Evolutionary conservation across 1,284 basidiomycete species (phyloP), one percentile per base, ranked within the genome.

Genomic region (Vanrija humicola): DNA sequence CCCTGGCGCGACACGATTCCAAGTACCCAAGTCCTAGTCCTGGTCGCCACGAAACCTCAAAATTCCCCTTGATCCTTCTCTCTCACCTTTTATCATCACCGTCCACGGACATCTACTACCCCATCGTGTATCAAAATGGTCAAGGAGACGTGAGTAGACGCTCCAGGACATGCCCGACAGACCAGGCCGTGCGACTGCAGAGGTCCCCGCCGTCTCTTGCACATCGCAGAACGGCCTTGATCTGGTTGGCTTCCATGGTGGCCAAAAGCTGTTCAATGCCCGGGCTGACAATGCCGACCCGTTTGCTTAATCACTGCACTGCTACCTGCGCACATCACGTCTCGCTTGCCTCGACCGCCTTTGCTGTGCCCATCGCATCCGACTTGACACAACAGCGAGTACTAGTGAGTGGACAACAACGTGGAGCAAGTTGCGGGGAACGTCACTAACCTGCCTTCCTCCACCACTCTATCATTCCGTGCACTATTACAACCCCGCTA

Each of bases 381-480:
- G n/a, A 50, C 38, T 46, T 38, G n/a, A 6, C 16, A 67, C 15
- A 43, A 42, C 62, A 90, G 89, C 71, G 89, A 91, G 85, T 90
- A 84, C 79, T 93, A 93, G 68, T 70, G 61, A 65, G 69, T 66
- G 34, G 12, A 12, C 34, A 34, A 3, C 9, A 34, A 34, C 34
- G 34, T 34, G 34, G 34, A 34, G 34, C 34, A 14, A 34, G 34
- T 12, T 34, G 10, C 12, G 34, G 34, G 12, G 34, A 12, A 34
- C 28, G 9, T 34, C 9, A 34, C 34, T 34, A 12, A 34, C 34
- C 12, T 12, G 14, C 12, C 9, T 34, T 34, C 34, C 34, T 34
- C 34, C 34, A 12, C 34, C 34, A 34, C 34, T 49, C 29, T 12
- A 12, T 14, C 34, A 34, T 34, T 34, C 34, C 34, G 9, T 12